Evolutionary conservation across 768 basidiomycete genomes (phyloP), one percentile per base, ranked within the genome.

Genomic region (Macrolepiota fuliginosa): DNA sequence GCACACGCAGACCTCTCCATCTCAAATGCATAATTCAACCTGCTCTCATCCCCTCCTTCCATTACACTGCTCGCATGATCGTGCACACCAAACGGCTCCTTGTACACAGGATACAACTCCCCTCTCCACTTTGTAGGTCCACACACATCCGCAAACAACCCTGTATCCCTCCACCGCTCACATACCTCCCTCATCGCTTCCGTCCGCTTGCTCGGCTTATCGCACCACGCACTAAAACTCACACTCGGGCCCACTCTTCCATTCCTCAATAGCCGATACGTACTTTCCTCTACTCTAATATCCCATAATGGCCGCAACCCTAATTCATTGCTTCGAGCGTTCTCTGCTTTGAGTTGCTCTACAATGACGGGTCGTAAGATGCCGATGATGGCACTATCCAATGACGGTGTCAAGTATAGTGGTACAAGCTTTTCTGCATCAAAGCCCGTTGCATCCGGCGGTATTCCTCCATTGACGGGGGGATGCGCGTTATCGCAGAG

Each of bases 1-100:
- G 90, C 83, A 71, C 92, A 94, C 2, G 94, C 94, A 1, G 92
- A 81, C 42, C 96, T 83, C 73, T 98, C 97, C 83, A 98, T 84
- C 71, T 87, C 83, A 72, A 98, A 97, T 22, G 84, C 92, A 61
- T 82, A 91, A 71, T 94, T 92, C 17, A 78, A 64, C 15, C 65
- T 62, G 39, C 73, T 70, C 15, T 69, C 72, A 37, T 72, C 72
- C 4, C 69, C 73, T 25, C 69, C 73, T 32, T 74, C 56, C 35
- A 68, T 65, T 57, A 32, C 7, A 3, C 29, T 32, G 29, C 29
- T 32, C 29, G 78, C 79, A 69, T 83, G 72, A 62, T 87, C 82
- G 66, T 81, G 81, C 32, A 70, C 67, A 9, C 86, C 86, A 66
- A 92, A 87, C 1, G 91, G 90, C 65, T 87, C 81, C 12, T 79